phyloP scores from a whole-genome alignment of 176 grass and related monocot genomes.

The Ampelocalamus luodianensis region DNA sequence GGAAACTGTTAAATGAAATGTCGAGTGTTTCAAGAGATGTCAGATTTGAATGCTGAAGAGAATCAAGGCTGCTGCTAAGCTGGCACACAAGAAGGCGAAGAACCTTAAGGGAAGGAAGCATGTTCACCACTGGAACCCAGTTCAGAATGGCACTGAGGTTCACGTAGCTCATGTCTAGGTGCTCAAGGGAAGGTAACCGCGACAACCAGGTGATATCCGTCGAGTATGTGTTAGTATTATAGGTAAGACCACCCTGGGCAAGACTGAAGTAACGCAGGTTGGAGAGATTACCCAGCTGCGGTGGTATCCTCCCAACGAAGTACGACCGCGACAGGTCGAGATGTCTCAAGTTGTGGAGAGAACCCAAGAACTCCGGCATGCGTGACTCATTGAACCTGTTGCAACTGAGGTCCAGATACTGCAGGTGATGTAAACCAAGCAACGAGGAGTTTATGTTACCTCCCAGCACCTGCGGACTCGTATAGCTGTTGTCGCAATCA shows the following conservation, averaged over 20 bases:
- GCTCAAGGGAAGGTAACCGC: background rate
- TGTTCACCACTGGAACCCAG: conserved; percentile 9
- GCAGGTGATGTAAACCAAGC: too few species aligned
- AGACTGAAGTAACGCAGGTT: conserved; percentile 21
- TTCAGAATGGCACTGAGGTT: background rate
- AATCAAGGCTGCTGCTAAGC: background rate
- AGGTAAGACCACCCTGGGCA: too few species aligned
- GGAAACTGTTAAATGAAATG: background rate
- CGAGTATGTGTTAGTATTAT: background rate
- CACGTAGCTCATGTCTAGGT: background rate
- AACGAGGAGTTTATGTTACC: too few species aligned
- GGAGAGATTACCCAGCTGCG: conserved; percentile 54
- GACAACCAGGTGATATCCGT: conserved; percentile 29
- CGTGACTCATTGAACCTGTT: too few species aligned
- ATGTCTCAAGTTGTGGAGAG: background rate
- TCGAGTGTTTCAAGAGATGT: background rate
- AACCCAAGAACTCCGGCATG: too few species aligned
- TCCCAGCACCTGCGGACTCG: too few species aligned
- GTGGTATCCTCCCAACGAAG: conserved; percentile 44
- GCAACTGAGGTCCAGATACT: too few species aligned
- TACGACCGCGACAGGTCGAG: conserved; percentile 24
- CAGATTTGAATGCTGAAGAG: conserved; percentile 10
- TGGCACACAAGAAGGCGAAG: fast-evolving
- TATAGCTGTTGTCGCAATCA: too few species aligned
- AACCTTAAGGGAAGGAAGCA: background rate